Conservation (phyloP, 805 yeast species). For the Candida tammaniensis region DNA sequence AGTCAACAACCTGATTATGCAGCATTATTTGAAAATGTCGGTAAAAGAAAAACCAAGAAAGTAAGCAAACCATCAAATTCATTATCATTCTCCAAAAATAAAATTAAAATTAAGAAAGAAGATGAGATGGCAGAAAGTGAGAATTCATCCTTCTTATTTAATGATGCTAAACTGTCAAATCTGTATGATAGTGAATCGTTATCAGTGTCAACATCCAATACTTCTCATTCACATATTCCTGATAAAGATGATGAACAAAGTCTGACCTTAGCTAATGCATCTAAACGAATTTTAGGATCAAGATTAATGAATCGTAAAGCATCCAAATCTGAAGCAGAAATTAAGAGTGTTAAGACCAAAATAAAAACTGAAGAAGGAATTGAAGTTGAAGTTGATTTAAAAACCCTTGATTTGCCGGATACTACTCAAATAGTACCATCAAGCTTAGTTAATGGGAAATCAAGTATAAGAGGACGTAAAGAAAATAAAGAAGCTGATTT, state of each 20-base stretch:
- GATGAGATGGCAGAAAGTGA: slow-evolving; percentile 6
- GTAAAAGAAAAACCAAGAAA: slow-evolving; percentile 35
- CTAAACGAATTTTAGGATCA: slow-evolving; percentile 39
- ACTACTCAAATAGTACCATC: slow-evolving; percentile 34
- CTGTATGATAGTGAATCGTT: slow-evolving; percentile 13
- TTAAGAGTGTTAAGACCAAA: slow-evolving; percentile 12
- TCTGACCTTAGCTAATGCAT: slow-evolving; percentile 29
- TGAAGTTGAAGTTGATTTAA: slow-evolving; percentile 39
- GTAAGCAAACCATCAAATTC: slow-evolving; percentile 14
- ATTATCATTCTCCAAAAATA: slow-evolving; percentile 12
- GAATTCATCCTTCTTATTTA: slow-evolving; percentile 4
- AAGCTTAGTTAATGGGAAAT: slow-evolving; percentile 28
- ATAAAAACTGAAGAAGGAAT: slow-evolving; percentile 21
- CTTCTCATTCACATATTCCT: slow-evolving; percentile 9
- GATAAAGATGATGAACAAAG: slow-evolving; percentile 5
- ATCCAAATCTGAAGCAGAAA: slow-evolving; percentile 11
- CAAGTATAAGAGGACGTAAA: slow-evolving; percentile 58
- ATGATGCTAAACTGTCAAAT: slow-evolving; percentile 13
- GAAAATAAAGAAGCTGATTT: slow-evolving; percentile 58
- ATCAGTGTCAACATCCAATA: slow-evolving; percentile 11
- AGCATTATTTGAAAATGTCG: slow-evolving; percentile 42
- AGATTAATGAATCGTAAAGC: slow-evolving; percentile 34
- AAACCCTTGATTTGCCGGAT: slow-evolving; percentile 38
- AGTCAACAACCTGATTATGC: slow-evolving; percentile 39
- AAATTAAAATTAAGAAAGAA: slow-evolving; percentile 19